A percentile compares a stretch with the other conserved stretches of the same genome.
Evolutionary conservation across 1,139 yeast genomes (phyloP).

Genomic region (Insectozyma bohioensis): DNA sequence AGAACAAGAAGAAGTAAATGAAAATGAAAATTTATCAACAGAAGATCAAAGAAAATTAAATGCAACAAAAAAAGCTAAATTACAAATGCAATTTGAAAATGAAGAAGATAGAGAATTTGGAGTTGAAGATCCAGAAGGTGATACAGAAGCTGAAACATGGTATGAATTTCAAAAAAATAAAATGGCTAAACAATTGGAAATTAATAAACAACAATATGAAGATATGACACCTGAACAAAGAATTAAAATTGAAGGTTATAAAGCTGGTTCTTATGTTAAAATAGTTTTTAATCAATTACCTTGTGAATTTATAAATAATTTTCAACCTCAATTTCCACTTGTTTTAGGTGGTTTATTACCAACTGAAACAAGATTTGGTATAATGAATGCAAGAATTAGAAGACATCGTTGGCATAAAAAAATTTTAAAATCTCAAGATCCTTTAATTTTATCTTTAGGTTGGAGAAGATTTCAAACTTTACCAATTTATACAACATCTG

Average conservation of each 20-base stretch:
- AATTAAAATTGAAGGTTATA: constrained; percentile 82
- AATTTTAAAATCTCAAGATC: constrained; percentile 93
- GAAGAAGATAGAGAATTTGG: constrained; percentile 81
- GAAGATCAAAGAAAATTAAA: constrained; percentile 76
- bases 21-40: constrained; percentile 45
- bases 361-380: constrained; percentile 91
- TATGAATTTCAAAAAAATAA: constrained; percentile 95
- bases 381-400: constrained; percentile 89
- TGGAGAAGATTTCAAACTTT: constrained; percentile 98
- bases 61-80: constrained; percentile 86
- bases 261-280: constrained; percentile 93
- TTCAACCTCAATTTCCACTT: constrained; percentile 82
- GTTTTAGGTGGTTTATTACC: constrained; percentile 88
- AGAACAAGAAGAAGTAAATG: constrained; percentile 30
- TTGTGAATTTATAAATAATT: constrained; percentile 85
- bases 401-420: constrained; percentile 99
- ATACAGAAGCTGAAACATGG: constrained; percentile 88
- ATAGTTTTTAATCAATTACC: constrained; percentile 82
- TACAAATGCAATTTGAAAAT: constrained; percentile 86
- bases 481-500: constrained; percentile 94
- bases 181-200: constrained; percentile 93
- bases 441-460: constrained; percentile 87
- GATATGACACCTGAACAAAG: constrained; percentile 76
- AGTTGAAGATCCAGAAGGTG: constrained; percentile 73
- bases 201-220: constrained; percentile 78